A percentile compares a stretch with the other conserved stretches of the same genome.
Evolutionary conservation across 1,284 basidiomycete species (phyloP).

Genomic region (Xerocomus amazonicus): DNA sequence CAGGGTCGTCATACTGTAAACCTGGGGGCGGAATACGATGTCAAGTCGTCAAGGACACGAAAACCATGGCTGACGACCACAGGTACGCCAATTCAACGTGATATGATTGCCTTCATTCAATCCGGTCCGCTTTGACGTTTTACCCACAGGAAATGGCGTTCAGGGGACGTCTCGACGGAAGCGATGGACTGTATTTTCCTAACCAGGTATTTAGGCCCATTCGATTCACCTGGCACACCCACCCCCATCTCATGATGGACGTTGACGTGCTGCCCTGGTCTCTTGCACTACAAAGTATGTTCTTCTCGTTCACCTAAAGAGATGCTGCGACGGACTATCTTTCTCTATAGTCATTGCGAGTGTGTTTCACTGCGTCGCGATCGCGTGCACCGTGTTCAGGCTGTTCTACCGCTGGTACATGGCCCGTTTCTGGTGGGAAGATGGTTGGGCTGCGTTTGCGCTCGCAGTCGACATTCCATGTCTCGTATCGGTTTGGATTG

Average conservation of each 20-base stretch:
- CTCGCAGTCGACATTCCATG: conserved; percentile 19
- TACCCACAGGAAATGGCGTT: too few relatives aligned
- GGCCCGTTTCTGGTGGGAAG: conserved; percentile 29
- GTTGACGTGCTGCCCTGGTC: conserved; percentile 10
- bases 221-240: not conserved
- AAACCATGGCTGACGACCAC: too few relatives aligned
- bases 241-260: not conserved
- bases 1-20: too few relatives aligned
- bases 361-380: conserved; percentile 22
- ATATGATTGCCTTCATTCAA: too few relatives aligned
- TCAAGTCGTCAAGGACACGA: too few relatives aligned
- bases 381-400: conserved; percentile 23
- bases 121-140: too few relatives aligned
- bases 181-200: too few relatives aligned
- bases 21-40: too few relatives aligned
- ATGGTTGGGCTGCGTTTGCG: conserved; percentile 24
- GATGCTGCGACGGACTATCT: not conserved
- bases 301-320: not conserved
- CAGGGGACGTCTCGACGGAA: too few relatives aligned
- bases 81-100: too few relatives aligned
- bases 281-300: conserved; percentile 15
- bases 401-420: conserved; percentile 21
- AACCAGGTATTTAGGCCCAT: not conserved
- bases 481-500: conserved; percentile 9
- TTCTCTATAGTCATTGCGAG: conserved; percentile 11